Conservation (phyloP, 495 filamentous ascomycete genomes). For the Hyaloscypha finlandica region DNA sequence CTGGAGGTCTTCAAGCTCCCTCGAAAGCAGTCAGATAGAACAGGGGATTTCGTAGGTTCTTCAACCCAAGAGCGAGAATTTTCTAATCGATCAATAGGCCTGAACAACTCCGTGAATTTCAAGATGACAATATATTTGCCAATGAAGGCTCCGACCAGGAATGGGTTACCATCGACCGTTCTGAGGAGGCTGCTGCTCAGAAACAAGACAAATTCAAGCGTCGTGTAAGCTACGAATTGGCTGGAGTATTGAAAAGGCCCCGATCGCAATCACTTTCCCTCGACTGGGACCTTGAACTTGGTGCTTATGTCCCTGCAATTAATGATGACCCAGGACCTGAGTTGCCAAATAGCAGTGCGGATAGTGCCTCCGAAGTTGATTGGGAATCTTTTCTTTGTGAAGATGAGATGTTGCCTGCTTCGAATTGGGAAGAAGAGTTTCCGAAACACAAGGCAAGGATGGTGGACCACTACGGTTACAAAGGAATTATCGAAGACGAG, state of each 20-base stretch:
- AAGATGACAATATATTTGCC: too few species aligned
- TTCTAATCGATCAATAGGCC: not conserved
- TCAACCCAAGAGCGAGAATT: not conserved
- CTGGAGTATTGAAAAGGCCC: not conserved
- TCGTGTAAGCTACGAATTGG: not conserved
- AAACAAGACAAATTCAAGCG: not conserved
- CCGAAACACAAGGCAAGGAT: constrained; percentile 1
- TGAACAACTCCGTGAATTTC: not conserved
- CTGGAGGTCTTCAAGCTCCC: not conserved
- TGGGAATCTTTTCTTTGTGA: constrained; percentile 14
- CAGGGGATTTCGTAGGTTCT: not conserved
- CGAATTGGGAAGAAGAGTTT: constrained; percentile 15
- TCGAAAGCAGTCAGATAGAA: not conserved
- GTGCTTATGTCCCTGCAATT: not conserved
- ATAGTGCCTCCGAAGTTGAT: constrained; percentile 12
- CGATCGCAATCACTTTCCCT: not conserved
- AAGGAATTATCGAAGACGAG: constrained; percentile 29
- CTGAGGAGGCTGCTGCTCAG: not conserved
- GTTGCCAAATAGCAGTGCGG: constrained; percentile 7
- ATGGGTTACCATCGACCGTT: not conserved
- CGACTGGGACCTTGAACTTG: not conserved
- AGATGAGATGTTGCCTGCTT: constrained; percentile 12
- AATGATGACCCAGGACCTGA: not conserved
- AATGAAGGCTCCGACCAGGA: not conserved
- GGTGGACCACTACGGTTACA: constrained; percentile 24